Base-by-base conservation (phyloP, 805 yeast species). In the Barnettozyma botsteinii region DNA sequence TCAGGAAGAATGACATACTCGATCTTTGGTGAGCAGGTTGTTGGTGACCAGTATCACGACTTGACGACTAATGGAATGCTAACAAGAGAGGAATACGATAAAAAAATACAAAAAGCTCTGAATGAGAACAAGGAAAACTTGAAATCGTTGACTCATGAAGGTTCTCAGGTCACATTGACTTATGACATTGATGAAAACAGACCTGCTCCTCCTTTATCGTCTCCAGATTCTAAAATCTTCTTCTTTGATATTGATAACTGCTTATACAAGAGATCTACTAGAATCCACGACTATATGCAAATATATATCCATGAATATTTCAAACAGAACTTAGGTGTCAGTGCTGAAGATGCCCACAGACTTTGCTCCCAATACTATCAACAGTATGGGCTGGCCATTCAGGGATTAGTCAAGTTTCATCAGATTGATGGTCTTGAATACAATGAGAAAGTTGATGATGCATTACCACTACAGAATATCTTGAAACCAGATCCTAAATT, bases 171-270 rank as follows among this genome's bases (percentile, higher is more conserved):
- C 2, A 48, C 55, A 1, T 56, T 65, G 33, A 57, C 58, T 2
- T 50, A 61, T 11, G 61, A 61, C 23, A 40, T 44, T 5, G 41
- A 20, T 31, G 41, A 19, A 22, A 31, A 26, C 3, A 47, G 44
- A 3, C 46, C 48, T 2, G 50, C 48, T 5, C 64, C 65, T 2
- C 37, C 41, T 7, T 27, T 44, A 9, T 35, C 40, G 11, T 55
- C 61, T 6, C 37, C 40, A 5, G 57, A 57, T 14, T 61, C 62
- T 0, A 62, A 54, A 19, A 65, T 70, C 13, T 85, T 93, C 63
- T 87, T 79, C 62, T 91, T 91, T 54, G 98, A 91, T 59, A 87
- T 91, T 40, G 98, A 91, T 66, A 91, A 91, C 60, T 88, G 97
- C 59, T 71, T 91, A 23, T 91, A 91, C 63, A 72, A 75, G 38